Base-by-base conservation (phyloP, 2,329 filamentous ascomycete species). In the Scortechinia acanthostroma region DNA sequence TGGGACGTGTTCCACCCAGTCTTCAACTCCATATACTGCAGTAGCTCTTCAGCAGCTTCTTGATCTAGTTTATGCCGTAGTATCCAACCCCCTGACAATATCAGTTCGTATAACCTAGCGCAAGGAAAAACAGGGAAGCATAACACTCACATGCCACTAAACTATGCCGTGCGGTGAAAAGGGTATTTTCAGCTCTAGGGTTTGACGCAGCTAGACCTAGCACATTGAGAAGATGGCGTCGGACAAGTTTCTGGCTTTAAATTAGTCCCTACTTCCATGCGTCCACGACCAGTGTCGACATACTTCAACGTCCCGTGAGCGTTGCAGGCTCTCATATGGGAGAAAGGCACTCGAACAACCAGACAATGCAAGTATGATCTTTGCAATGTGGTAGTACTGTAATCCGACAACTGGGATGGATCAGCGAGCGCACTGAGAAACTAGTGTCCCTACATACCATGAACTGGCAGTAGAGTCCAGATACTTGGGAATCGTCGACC, bases 331-430 rank as follows among this genome's bases (percentile, higher is more conserved):
- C 10, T 46, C 45, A 23, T 42, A 42, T 33, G 17, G 19, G 15
- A 44, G 19, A n/a, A 42, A n/a, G 14, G 45, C 25, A 37, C 17
- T 40, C 10, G 35, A 19, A 19, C 35, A 10, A 44, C 37, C 17
- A 30, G 35, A 43, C 5, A 22, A 21, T 44, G 37, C 35, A 35
- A 54, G 46, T 3, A 61, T 51, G 21, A 60, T 56, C 42, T 58
- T 59, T 14, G 59, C 56, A 20, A 60, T 53, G 42, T 63, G 55
- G 33, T 58, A 63, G 45, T 62, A 62, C 45, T 62, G 59, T 4
- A 61, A 40, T 6, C 60, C 59, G 42, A 60, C 52, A n/a, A 61
- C 35, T 40, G 25, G n/a, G 25, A 30, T n/a, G 10, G 25, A 10
- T 30, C 25, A 30, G n/a, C 10, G n/a, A 30, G 25, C 10, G n/a